phyloP scores from a whole-genome alignment of 495 filamentous ascomycete species.

The Aspergillus taichungensis region DNA sequence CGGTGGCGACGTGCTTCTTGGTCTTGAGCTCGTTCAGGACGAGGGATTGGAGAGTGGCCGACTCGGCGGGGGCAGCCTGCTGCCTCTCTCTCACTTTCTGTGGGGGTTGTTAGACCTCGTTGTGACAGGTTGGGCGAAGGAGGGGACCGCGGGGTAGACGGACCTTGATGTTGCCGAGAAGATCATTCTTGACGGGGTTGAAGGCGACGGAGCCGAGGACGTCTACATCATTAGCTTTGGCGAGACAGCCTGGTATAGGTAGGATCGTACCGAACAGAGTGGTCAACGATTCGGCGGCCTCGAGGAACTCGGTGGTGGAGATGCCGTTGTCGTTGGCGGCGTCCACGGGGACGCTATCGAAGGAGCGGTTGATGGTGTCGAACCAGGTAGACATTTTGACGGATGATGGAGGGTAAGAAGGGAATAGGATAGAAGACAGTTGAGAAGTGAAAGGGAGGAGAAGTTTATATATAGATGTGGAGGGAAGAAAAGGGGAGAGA shows the following conservation, averaged over 20 bases:
- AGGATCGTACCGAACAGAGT: constrained; percentile 72
- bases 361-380: constrained; percentile 72
- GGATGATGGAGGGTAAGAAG: constrained; percentile 5
- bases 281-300: constrained; percentile 77
- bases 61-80: constrained; percentile 65
- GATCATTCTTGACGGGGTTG: constrained; percentile 78
- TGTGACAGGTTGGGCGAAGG: not conserved
- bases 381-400: constrained; percentile 56
- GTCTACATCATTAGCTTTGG: too few species aligned
- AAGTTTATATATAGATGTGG: not conserved
- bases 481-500: constrained; percentile 5
- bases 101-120: constrained; percentile 5
- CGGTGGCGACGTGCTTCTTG: constrained; percentile 75
- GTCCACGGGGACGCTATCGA: constrained; percentile 70
- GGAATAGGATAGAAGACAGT: constrained; percentile 5
- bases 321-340: constrained; percentile 65
- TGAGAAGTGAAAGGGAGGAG: too few species aligned
- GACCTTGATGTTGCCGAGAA: constrained; percentile 88
- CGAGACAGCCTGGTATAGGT: not conserved
- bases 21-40: constrained; percentile 77
- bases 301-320: constrained; percentile 78
- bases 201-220: constrained; percentile 76
- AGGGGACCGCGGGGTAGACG: constrained; percentile 9
- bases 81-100: constrained; percentile 90
- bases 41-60: constrained; percentile 72